Conservation (phyloP, 2,329 filamentous ascomycete species). For the Botryotinia globosa region DNA sequence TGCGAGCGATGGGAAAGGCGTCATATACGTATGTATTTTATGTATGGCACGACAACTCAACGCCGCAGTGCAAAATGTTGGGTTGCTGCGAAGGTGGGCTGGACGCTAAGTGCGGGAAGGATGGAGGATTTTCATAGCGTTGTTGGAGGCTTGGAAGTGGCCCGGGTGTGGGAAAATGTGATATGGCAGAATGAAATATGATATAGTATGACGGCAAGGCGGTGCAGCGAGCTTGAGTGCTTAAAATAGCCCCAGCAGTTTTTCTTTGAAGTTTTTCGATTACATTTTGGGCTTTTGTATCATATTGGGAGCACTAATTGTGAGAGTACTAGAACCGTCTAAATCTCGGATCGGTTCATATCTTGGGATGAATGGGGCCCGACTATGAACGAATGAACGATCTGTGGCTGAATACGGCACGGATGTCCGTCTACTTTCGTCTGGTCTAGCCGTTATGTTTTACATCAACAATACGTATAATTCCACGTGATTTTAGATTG, state of each 20-base stretch:
- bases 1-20: not conserved
- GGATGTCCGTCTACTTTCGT: not conserved
- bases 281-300: constrained; percentile 8
- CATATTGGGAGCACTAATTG: constrained; percentile 4
- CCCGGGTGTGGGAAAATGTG: not conserved
- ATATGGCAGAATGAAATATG: not conserved
- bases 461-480: not conserved
- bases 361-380: not conserved
- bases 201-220: not conserved
- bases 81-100: not conserved
- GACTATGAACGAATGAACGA: not conserved
- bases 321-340: not conserved
- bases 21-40: constrained; percentile 13
- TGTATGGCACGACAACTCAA: constrained; percentile 13
- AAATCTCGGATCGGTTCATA: not conserved
- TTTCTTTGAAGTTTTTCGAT: not conserved
- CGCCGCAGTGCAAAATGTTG: constrained; percentile 1
- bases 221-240: not conserved
- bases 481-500: constrained; percentile 11
- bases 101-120: not conserved
- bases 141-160: not conserved
- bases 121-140: constrained; percentile 1
- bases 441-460: not conserved
- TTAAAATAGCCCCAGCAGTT: not conserved
- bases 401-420: constrained; percentile 5